phyloP scores from a whole-genome alignment of 1,284 basidiomycete species.

The Sanghuangporus weigelae region DNA sequence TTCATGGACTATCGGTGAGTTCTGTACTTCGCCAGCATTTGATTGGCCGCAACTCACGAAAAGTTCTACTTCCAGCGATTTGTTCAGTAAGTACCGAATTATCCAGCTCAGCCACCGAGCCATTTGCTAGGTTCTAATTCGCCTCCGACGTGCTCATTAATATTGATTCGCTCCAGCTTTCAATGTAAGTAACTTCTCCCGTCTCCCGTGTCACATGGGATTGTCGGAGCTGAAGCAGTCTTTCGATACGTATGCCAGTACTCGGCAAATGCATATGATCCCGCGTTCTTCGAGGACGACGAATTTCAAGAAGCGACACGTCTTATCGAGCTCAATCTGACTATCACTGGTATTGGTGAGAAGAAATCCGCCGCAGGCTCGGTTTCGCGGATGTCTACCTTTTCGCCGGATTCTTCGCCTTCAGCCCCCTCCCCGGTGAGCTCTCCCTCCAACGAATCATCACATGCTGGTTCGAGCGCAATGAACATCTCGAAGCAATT shows the following conservation, averaged over 20 bases:
- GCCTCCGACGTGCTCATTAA: background rate
- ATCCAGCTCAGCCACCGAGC: constrained; percentile 1
- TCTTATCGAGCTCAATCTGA: constrained; percentile 53
- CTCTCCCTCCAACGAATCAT: background rate
- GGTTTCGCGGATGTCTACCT: constrained; percentile 23
- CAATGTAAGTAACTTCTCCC: constrained; percentile 39
- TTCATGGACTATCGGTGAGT: constrained; percentile 71
- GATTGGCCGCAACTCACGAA: constrained; percentile 5
- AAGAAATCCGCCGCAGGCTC: constrained; percentile 17
- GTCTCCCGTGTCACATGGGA: constrained; percentile 18
- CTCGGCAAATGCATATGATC: constrained; percentile 36
- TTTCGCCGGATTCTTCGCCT: constrained; percentile 7
- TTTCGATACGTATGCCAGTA: constrained; percentile 28
- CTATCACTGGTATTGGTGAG: constrained; percentile 27
- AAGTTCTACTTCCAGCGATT: constrained; percentile 35
- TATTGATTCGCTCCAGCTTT: constrained; percentile 38
- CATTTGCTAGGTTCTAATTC: background rate
- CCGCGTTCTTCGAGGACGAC: constrained; percentile 49
- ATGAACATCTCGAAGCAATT: constrained; percentile 11
- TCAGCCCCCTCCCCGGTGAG: background rate
- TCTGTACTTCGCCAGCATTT: background rate
- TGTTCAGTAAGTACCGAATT: constrained; percentile 42
- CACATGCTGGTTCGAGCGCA: background rate
- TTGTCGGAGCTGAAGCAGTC: background rate
- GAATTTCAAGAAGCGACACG: constrained; percentile 59